These are phyloP conservation scores for Ceratocystiopsis minuta DNA, from an alignment of 2,329 filamentous ascomycete genomes.

Conservation along the genomic window DNA sequence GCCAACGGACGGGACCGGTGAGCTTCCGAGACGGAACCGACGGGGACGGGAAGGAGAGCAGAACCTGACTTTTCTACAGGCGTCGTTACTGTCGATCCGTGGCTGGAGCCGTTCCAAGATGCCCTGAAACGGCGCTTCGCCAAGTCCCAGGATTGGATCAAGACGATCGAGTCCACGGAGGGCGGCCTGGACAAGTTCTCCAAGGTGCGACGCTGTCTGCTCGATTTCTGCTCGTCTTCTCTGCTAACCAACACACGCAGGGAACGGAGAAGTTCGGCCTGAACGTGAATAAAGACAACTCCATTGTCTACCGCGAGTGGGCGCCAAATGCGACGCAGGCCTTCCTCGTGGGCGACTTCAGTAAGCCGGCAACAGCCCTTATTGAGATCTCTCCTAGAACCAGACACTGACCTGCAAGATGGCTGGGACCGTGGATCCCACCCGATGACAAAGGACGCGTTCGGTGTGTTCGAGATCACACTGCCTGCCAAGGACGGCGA, in stretches of 20 bases:
- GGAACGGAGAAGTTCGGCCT: conserved; percentile 78
- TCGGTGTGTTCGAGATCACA: conserved; percentile 71
- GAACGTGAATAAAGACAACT: conserved; percentile 62
- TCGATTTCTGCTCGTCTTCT: too few species aligned
- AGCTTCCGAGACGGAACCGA: too few species aligned
- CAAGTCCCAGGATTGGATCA: conserved; percentile 74
- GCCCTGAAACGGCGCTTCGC: conserved; percentile 57
- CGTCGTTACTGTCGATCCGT: conserved; percentile 74
- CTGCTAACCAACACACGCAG: conserved; percentile 26
- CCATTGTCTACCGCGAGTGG: conserved; percentile 89
- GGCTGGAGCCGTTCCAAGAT: conserved; percentile 69
- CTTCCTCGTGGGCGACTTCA: conserved; percentile 87
- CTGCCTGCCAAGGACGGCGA: conserved; percentile 55
- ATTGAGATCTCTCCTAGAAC: too few species aligned
- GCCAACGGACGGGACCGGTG: too few species aligned
- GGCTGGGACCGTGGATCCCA: conserved; percentile 71
- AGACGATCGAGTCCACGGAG: conserved; percentile 63
- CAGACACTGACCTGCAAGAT: conserved; percentile 31
- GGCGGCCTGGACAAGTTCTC: conserved; percentile 87
- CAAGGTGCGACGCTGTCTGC: conserved; percentile 32
- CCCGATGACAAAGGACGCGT: conserved; percentile 72
- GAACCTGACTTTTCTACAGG: conserved; percentile 32
- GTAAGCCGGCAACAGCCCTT: conserved; percentile 27
- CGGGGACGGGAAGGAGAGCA: too few species aligned
- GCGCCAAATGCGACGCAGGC: conserved; percentile 76